phyloP scores from a whole-genome alignment of 169 alveolate species.

The Eimeria brunetti region DNA sequence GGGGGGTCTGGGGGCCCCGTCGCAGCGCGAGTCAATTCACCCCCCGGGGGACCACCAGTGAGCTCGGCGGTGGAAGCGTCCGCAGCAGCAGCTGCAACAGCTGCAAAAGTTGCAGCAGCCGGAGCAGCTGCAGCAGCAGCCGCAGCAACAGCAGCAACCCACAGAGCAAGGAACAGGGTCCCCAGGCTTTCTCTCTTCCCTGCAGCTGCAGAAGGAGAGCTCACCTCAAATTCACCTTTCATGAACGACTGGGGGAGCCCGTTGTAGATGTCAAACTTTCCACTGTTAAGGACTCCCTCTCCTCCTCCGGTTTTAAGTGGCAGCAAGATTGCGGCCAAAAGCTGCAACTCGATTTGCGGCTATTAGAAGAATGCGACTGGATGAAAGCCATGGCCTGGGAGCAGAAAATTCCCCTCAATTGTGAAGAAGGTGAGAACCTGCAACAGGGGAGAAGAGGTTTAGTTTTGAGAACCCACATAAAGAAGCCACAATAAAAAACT shows the following conservation, averaged over 20 bases:
- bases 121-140: slow-evolving; percentile 9
- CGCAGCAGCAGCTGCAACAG: slow-evolving; percentile 64
- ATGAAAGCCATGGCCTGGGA: slow-evolving; percentile 77
- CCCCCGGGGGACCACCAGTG: slow-evolving; percentile 6
- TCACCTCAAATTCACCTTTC: background rate
- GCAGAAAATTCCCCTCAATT: slow-evolving; percentile 35
- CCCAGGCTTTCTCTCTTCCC: slow-evolving; percentile 8
- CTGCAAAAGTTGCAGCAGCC: too few species aligned
- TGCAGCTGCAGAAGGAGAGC: slow-evolving; percentile 55
- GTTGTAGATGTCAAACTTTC: slow-evolving; percentile 36
- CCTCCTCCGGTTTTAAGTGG: slow-evolving; percentile 35
- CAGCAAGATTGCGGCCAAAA: slow-evolving; percentile 15
- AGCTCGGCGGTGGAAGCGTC: background rate
- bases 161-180: background rate
- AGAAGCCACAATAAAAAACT: background rate
- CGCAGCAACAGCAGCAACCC: slow-evolving; percentile 16
- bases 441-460: too few species aligned
- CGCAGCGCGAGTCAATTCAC: slow-evolving; percentile 37
- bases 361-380: slow-evolving; percentile 65
- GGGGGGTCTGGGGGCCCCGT: slow-evolving; percentile 39
- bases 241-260: slow-evolving; percentile 42
- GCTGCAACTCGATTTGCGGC: slow-evolving; percentile 5
- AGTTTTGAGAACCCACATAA: too few species aligned
- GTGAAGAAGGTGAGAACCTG: slow-evolving; percentile 26
- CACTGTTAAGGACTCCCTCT: slow-evolving; percentile 11